phyloP scores from a whole-genome alignment of 2,329 filamentous ascomycete genomes.

The Ramichloridium luteum region DNA sequence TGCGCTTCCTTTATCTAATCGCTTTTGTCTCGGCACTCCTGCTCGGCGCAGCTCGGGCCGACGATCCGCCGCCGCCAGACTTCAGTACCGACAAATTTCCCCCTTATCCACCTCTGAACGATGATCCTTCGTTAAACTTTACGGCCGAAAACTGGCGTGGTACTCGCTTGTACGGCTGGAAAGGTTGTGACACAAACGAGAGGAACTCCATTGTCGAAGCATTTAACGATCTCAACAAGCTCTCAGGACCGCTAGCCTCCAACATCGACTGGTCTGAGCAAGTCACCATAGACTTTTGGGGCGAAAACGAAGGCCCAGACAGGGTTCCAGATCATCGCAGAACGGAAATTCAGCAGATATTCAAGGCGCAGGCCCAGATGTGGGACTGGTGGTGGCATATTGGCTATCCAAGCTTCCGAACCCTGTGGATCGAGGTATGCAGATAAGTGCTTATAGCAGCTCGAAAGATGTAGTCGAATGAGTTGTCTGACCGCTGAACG shows the following conservation, averaged over 20 bases:
- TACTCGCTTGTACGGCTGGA: neutral
- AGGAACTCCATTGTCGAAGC: neutral
- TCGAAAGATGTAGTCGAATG: too few relatives aligned
- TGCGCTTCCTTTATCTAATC: too few relatives aligned
- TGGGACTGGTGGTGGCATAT: neutral
- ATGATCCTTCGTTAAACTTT: neutral
- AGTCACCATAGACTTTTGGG: constrained; percentile 1
- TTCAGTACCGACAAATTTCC: neutral
- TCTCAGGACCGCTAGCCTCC: neutral
- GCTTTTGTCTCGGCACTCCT: too few relatives aligned
- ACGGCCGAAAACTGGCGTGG: neutral
- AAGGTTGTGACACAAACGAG: constrained; percentile 1
- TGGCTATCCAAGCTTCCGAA: neutral
- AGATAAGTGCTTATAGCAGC: too few relatives aligned
- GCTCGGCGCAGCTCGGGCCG: neutral
- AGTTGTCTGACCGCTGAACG: too few relatives aligned
- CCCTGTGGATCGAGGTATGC: neutral
- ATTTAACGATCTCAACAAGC: neutral
- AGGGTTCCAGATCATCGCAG: neutral
- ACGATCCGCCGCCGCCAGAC: neutral
- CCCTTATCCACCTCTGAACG: neutral
- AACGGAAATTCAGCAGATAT: neutral
- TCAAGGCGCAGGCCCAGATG: neutral
- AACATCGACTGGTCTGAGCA: neutral
- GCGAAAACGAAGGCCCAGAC: neutral